Base-by-base conservation (phyloP, 257 asterid species). In the Solanum verrucosum region DNA sequence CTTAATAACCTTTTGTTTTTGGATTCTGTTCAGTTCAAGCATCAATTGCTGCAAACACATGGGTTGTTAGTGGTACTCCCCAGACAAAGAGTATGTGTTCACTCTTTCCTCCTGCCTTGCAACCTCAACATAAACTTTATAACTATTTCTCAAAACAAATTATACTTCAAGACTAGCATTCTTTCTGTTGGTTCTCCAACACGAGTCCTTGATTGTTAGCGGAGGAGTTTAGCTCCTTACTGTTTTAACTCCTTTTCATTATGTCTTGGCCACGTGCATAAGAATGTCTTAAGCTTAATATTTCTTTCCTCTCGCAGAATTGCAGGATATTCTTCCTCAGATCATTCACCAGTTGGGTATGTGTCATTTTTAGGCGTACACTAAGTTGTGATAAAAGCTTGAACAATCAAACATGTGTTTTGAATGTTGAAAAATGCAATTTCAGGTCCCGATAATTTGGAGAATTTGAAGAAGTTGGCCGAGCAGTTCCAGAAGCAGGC, bases 1-100 rank as follows among this genome's bases (percentile, higher is more conserved):
- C 16, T 16, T 16, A 23, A 9, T 7, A n/a, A 59, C 10, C 86
- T 23, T 42, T 63, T n/a, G 1, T 86, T 11, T 10, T 82, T 38
- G 14, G 52, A 63, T 78, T 84, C 31, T 74, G 59, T 34, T 56
- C 89, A 95, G 98, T 95, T 78, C 98, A 95, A 92, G 98, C 98
- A 71, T 95, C 98, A 46, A 90, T 95, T 72, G 95, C 96, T 60
- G 96, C 98, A 89, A 95, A 95, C 90, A 95, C 98, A 16, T 95
- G 98, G 98, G 96, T 95, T 87, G 98, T 95, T 52, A 95, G 98
- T 72, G 98, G 98, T 38, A 87, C 96, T 70, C 96, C 98, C 40
- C 98, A 95, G 86, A 95, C 94, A 56, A 95, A 95, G 92, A 95
- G 96, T 94, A 94, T 18, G 95, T 67, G 68, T 42, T 74, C 42